Evolutionary conservation across 805 yeast species (phyloP).

Genomic region (Kuraishia cidri): DNA sequence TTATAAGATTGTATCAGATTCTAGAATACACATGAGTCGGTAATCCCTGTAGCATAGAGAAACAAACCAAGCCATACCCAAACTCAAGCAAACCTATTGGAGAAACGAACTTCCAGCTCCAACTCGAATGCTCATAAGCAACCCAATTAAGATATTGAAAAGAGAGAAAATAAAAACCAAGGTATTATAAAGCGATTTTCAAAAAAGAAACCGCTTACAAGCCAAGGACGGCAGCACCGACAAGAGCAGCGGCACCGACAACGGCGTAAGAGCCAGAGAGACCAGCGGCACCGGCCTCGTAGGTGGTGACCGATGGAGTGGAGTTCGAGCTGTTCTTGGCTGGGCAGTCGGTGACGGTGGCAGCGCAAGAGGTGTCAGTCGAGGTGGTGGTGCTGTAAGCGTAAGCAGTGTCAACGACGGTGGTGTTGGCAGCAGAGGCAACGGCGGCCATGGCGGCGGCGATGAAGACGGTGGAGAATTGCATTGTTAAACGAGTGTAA

Average conservation of each 20-base stretch:
- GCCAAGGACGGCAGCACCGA: slow-evolving; percentile 9
- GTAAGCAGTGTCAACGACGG: slow-evolving; percentile 23
- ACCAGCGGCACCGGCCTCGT: slow-evolving; percentile 6
- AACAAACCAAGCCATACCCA: no score
- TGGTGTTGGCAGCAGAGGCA: slow-evolving; percentile 16
- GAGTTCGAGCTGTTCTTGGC: slow-evolving; percentile 9
- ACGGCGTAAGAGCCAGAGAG: slow-evolving; percentile 9
- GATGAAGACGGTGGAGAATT: slow-evolving; percentile 3
- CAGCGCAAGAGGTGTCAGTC: slow-evolving; percentile 37
- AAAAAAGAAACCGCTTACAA: background rate
- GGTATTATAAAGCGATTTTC: background rate
- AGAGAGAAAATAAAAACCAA: background rate
- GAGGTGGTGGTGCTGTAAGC: slow-evolving; percentile 25
- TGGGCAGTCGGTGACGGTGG: slow-evolving; percentile 38
- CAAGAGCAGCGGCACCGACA: slow-evolving; percentile 11
- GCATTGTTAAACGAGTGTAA: slow-evolving; percentile 5
- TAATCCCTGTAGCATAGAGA: no score
- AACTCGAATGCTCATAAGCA: no score
- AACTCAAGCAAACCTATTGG: no score
- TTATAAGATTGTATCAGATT: no score
- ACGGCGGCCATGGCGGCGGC: slow-evolving; percentile 16
- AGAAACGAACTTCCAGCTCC: no score
- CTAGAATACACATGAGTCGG: no score
- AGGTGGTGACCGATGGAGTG: slow-evolving; percentile 7
- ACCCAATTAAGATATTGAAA: no score